These are phyloP conservation scores for Pleurotus salmoneostramineus DNA, from an alignment of 768 basidiomycete genomes.

Conservation along the genomic window DNA sequence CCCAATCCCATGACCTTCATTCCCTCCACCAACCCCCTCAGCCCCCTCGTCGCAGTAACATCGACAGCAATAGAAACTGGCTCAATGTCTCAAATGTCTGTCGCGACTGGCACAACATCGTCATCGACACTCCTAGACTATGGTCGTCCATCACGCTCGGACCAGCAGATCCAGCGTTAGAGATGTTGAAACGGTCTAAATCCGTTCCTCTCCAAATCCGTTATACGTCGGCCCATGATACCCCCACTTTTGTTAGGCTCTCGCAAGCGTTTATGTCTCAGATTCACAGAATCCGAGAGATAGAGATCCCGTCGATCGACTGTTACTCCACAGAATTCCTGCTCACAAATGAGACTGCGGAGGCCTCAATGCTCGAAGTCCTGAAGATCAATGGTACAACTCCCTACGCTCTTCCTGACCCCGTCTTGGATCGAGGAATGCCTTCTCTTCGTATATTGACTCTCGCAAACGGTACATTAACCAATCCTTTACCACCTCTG, in stretches of 20 bases:
- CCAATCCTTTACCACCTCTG: background rate
- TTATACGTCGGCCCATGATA: background rate
- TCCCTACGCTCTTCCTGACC: background rate
- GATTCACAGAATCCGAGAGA: background rate
- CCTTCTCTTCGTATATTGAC: background rate
- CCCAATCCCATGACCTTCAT: too few relatives aligned
- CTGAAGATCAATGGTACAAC: background rate
- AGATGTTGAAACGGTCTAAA: background rate
- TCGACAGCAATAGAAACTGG: background rate
- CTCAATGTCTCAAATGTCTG: constrained; percentile 3
- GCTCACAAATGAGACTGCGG: background rate
- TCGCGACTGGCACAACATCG: background rate
- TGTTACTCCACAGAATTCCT: background rate
- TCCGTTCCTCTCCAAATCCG: background rate
- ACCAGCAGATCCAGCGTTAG: background rate
- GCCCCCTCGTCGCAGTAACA: too few relatives aligned
- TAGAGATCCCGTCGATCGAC: background rate
- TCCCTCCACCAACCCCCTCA: too few relatives aligned
- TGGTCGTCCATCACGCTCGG: background rate
- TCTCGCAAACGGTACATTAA: background rate
- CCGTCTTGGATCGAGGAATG: background rate
- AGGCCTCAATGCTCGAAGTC: background rate
- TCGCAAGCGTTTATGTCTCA: background rate
- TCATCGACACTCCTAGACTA: background rate
- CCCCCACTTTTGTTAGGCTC: background rate